Evolutionary conservation across 331 rosid species (phyloP).

Genomic region (Arachis monticola): DNA sequence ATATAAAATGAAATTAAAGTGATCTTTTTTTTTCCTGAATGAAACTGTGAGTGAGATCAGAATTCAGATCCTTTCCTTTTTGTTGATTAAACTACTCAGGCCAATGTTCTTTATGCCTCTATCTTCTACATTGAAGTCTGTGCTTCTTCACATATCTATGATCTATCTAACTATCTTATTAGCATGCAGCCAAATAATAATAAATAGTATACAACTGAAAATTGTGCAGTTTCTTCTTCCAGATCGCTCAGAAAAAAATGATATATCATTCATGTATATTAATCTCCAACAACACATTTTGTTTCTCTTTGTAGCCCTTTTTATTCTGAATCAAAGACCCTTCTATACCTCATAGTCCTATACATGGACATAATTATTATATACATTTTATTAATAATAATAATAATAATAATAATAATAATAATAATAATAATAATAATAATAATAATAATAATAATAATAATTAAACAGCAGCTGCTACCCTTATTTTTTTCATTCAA

Average conservation of each 20-base stretch:
- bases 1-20: background rate
- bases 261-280: background rate
- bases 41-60: slow-evolving; percentile 53
- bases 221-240: slow-evolving; percentile 42
- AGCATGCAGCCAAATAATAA: slow-evolving; percentile 26
- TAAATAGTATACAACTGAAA: slow-evolving; percentile 31
- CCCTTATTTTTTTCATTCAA: slow-evolving; percentile 5
- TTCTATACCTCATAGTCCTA: slow-evolving; percentile 29
- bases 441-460: too few relatives aligned
- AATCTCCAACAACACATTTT: background rate
- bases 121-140: slow-evolving; percentile 62
- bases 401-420: too few relatives aligned
- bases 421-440: too few relatives aligned
- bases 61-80: slow-evolving; percentile 47
- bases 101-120: slow-evolving; percentile 76
- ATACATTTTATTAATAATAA: background rate
- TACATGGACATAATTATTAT: slow-evolving; percentile 16
- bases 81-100: slow-evolving; percentile 61
- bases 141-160: slow-evolving; percentile 32
- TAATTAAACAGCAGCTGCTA: too few relatives aligned
- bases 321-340: slow-evolving; percentile 29
- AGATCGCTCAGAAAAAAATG: slow-evolving; percentile 35
- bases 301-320: slow-evolving; percentile 30
- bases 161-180: slow-evolving; percentile 30
- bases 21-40: slow-evolving; percentile 40